Percentiles rank a stretch among this genome's conserved stretches.
Evolutionary conservation across 2,329 filamentous ascomycete genomes (phyloP).

Genomic region (Myriosclerotinia duriaeana): DNA sequence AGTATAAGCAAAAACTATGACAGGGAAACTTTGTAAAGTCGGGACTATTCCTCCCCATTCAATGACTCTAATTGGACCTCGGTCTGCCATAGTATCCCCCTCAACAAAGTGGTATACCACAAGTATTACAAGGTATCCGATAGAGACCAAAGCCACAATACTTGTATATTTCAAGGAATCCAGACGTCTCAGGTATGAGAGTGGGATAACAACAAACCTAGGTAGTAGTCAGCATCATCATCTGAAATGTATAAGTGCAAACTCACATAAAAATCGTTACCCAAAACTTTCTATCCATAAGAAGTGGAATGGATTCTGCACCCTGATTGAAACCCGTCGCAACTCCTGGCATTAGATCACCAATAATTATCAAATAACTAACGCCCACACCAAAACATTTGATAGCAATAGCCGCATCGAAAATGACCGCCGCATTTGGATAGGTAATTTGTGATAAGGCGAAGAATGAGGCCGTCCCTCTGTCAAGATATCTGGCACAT

Average conservation of each 20-base stretch:
- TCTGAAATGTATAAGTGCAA: background rate
- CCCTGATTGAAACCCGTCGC: conserved; percentile 73
- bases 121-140: conserved; percentile 88
- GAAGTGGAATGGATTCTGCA: conserved; percentile 64
- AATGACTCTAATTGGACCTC: conserved; percentile 73
- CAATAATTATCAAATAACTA: conserved; percentile 98
- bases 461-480: conserved; percentile 88
- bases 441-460: conserved; percentile 97
- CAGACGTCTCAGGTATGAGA: conserved; percentile 85
- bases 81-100: conserved; percentile 71
- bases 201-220: conserved; percentile 85
- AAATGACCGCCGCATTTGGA: conserved; percentile 90
- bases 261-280: conserved; percentile 90
- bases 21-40: conserved; percentile 81
- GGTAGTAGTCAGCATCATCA: conserved; percentile 25
- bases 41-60: conserved; percentile 77
- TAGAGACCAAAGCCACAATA: conserved; percentile 84
- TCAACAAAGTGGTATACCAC: conserved; percentile 88
- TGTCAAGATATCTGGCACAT: conserved; percentile 89
- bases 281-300: conserved; percentile 94
- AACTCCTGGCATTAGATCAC: conserved; percentile 96
- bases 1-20: conserved; percentile 98
- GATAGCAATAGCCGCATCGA: conserved; percentile 92
- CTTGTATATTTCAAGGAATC: conserved; percentile 98
- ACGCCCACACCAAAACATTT: conserved; percentile 98